These are phyloP conservation scores for Eremothecium gossypii DNA, from an alignment of 1,139 yeast species.

Conservation along the genomic window DNA sequence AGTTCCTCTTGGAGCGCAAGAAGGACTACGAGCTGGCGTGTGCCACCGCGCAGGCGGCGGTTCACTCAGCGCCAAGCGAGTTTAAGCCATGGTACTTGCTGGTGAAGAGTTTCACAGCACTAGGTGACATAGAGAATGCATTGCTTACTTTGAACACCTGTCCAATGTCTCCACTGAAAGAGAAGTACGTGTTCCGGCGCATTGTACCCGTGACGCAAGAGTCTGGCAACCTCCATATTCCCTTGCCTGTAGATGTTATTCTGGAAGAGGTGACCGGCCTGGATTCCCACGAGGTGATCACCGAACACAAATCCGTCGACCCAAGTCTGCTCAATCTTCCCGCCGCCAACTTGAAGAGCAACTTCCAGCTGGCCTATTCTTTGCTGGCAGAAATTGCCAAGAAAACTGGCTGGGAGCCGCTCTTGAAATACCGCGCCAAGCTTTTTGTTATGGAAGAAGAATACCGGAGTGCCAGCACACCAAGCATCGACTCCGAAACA, in stretches of 20 bases:
- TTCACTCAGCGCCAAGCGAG: constrained; percentile 84
- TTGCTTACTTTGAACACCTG: constrained; percentile 81
- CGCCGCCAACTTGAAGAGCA: constrained; percentile 75
- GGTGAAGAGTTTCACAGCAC: constrained; percentile 64
- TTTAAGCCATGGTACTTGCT: constrained; percentile 83
- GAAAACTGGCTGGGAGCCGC: constrained; percentile 83
- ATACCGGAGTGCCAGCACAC: constrained; percentile 33
- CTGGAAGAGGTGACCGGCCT: constrained; percentile 47
- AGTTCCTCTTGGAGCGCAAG: constrained; percentile 55
- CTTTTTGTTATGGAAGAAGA: constrained; percentile 98
- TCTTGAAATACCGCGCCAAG: constrained; percentile 73
- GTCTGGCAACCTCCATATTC: constrained; percentile 52
- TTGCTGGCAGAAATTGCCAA: constrained; percentile 68
- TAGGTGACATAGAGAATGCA: constrained; percentile 78
- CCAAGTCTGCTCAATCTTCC: constrained; percentile 69
- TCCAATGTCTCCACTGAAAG: constrained; percentile 85
- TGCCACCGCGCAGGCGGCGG: constrained; percentile 70
- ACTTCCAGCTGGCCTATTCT: constrained; percentile 79
- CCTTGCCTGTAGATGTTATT: constrained; percentile 74
- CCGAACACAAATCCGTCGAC: constrained; percentile 48
- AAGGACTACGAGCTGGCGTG: constrained; percentile 68
- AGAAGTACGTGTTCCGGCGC: constrained; percentile 50
- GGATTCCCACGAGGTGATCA: constrained; percentile 48
- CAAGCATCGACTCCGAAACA: constrained; percentile 22
- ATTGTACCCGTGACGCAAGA: constrained; percentile 31